Evolutionary conservation across 140 eudicot species (phyloP).

Genomic region (Erigeron philadelphicus): DNA sequence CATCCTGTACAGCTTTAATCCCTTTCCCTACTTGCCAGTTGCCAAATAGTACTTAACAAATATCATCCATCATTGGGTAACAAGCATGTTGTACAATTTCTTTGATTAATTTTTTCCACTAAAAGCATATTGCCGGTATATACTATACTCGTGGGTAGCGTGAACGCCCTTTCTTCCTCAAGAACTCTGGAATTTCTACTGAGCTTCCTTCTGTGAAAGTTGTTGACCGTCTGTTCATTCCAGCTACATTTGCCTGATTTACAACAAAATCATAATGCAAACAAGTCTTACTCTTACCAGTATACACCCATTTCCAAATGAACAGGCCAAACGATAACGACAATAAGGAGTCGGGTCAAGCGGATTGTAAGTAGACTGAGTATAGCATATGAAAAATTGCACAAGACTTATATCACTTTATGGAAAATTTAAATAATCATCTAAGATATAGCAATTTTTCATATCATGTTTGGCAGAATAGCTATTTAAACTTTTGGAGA

Average conservation of each 20-base stretch:
- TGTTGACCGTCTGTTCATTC: conserved; percentile 46
- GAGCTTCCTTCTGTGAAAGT: conserved; percentile 50
- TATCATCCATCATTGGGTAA: conserved; percentile 8
- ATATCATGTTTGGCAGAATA: no score
- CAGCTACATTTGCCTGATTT: conserved; percentile 42
- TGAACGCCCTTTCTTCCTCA: conserved; percentile 86
- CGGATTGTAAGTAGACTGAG: not conserved
- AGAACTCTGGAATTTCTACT: conserved; percentile 75
- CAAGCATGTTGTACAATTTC: not conserved
- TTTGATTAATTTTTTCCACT: conserved; percentile 2
- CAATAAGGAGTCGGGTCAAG: not conserved
- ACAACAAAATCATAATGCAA: conserved; percentile 15
- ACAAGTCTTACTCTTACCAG: not conserved
- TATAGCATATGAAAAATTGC: no score
- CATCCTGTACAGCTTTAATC: conserved; percentile 26
- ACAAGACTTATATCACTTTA: no score
- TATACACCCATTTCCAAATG: no score
- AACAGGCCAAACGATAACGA: no score
- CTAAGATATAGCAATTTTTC: no score
- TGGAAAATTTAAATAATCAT: no score
- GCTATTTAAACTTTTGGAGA: no score
- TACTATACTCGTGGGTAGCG: conserved; percentile 76
- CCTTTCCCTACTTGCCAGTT: conserved; percentile 13
- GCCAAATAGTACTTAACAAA: conserved; percentile 1
- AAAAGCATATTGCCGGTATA: conserved; percentile 18